Conservation (phyloP, 495 filamentous ascomycete species). For the Aspergillus carlsbadensis region DNA sequence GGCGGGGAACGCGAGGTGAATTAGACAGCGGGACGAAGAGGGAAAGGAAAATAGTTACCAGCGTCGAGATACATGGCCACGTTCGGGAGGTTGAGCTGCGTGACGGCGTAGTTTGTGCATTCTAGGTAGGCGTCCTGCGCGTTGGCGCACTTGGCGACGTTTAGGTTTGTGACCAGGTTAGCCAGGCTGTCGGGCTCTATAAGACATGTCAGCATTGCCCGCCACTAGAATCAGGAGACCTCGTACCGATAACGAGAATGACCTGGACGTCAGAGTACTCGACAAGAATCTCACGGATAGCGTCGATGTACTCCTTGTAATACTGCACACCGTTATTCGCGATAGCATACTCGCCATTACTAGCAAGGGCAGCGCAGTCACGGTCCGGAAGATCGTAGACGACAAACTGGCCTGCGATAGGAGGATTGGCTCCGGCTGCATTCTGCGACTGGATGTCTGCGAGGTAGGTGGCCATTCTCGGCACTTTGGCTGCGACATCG, state of each 20-base stretch:
- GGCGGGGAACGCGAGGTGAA: too few relatives aligned
- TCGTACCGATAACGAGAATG: constrained; percentile 53
- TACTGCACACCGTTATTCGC: constrained; percentile 54
- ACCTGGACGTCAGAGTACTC: constrained; percentile 32
- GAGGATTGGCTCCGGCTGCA: constrained; percentile 50
- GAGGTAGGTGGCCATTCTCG: constrained; percentile 55
- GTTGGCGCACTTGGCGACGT: constrained; percentile 60
- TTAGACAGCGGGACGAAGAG: too few relatives aligned
- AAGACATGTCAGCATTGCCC: constrained; percentile 31
- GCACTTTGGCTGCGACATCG: constrained; percentile 60
- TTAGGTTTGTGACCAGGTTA: constrained; percentile 76
- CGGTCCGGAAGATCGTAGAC: constrained; percentile 77
- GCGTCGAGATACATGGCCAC: constrained; percentile 84
- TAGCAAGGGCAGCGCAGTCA: constrained; percentile 75
- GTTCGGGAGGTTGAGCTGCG: constrained; percentile 70
- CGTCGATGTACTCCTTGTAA: constrained; percentile 74
- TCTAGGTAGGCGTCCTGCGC: constrained; percentile 64
- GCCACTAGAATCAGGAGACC: constrained; percentile 32
- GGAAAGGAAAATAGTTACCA: constrained; percentile 33
- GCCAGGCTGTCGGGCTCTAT: constrained; percentile 75
- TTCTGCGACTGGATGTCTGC: constrained; percentile 55
- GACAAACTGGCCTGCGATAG: constrained; percentile 57
- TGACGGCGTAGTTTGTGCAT: constrained; percentile 70
- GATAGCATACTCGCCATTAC: constrained; percentile 72
- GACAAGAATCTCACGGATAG: constrained; percentile 35